These are phyloP conservation scores for Brasenia schreberi DNA, from an alignment of 164 flowering plant genomes.

Conservation along the genomic window DNA sequence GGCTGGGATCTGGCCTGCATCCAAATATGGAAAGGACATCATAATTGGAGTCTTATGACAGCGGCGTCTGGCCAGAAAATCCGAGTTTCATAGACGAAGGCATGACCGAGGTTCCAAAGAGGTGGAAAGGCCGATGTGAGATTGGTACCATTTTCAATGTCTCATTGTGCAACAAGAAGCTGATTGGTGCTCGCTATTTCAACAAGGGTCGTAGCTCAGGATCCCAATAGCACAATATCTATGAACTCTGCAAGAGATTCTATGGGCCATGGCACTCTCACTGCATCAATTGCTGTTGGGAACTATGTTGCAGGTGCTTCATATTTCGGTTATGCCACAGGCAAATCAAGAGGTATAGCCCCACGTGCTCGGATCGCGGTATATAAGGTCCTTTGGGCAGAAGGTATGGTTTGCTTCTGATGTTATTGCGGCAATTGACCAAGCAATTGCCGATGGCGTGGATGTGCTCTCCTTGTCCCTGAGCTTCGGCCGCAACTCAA, in stretches of 20 bases:
- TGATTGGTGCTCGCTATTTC: neutral
- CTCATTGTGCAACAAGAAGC: constrained; percentile 6
- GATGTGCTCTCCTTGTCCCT: constrained; percentile 16
- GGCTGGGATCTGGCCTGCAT: constrained; percentile 42
- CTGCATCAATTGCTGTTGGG: constrained; percentile 38
- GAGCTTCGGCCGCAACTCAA: neutral
- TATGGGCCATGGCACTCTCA: constrained; percentile 40
- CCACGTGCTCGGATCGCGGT: constrained; percentile 33
- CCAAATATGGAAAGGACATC: constrained; percentile 37
- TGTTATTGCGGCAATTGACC: constrained; percentile 43
- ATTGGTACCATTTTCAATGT: constrained; percentile 31
- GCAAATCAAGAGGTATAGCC: constrained; percentile 36
- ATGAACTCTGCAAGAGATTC: constrained; percentile 40
- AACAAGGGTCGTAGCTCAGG: neutral
- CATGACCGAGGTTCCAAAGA: constrained; percentile 29
- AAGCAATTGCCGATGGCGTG: constrained; percentile 45
- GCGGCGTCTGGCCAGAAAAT: constrained; percentile 62
- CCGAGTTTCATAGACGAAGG: constrained; percentile 45
- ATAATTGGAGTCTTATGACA: constrained; percentile 55
- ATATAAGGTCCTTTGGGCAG: constrained; percentile 30
- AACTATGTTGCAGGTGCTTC: constrained; percentile 17
- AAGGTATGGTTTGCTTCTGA: constrained; percentile 10
- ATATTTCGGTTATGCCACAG: constrained; percentile 35
- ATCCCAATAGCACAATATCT: constrained; percentile 24
- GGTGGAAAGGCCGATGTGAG: constrained; percentile 53